Evolutionary conservation across 352 stramenopile species (phyloP).

Genomic region (Pythium periplocum): DNA sequence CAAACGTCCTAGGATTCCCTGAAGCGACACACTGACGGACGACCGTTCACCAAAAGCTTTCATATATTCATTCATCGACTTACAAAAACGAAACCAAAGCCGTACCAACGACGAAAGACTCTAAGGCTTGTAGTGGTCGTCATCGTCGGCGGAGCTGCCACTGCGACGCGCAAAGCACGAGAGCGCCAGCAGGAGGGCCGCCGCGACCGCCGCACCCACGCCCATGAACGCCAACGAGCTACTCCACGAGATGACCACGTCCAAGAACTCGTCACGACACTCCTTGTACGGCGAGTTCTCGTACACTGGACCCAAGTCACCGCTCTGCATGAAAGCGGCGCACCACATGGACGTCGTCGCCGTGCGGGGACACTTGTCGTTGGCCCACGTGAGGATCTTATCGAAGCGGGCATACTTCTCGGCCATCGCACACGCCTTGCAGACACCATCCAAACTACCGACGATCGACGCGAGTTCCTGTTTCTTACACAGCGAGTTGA

Average conservation of each 20-base stretch:
- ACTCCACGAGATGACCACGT: constrained; percentile 61
- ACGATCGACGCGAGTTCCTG: constrained; percentile 20
- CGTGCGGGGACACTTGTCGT: constrained; percentile 55
- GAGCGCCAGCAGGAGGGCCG: constrained; percentile 46
- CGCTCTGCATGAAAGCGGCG: constrained; percentile 41
- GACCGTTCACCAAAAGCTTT: no score
- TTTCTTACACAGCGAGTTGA: constrained; percentile 48
- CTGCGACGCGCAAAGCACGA: constrained; percentile 57
- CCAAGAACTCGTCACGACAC: constrained; percentile 62
- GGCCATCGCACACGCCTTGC: constrained; percentile 49
- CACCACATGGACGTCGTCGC: constrained; percentile 49
- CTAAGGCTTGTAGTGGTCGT: neutral
- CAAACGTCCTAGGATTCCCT: no score
- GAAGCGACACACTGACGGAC: no score
- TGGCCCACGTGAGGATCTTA: constrained; percentile 61
- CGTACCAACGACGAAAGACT: no score
- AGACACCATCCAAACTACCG: constrained; percentile 32
- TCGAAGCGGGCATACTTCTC: constrained; percentile 58
- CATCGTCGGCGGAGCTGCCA: constrained; percentile 12
- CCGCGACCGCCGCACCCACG: constrained; percentile 37
- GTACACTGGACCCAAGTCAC: constrained; percentile 40
- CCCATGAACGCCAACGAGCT: constrained; percentile 46
- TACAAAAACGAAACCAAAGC: no score
- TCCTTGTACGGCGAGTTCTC: constrained; percentile 68
- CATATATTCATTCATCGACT: no score